Evolutionary conservation across 495 filamentous ascomycete genomes (phyloP).

Genomic region (Penicillium silybi): DNA sequence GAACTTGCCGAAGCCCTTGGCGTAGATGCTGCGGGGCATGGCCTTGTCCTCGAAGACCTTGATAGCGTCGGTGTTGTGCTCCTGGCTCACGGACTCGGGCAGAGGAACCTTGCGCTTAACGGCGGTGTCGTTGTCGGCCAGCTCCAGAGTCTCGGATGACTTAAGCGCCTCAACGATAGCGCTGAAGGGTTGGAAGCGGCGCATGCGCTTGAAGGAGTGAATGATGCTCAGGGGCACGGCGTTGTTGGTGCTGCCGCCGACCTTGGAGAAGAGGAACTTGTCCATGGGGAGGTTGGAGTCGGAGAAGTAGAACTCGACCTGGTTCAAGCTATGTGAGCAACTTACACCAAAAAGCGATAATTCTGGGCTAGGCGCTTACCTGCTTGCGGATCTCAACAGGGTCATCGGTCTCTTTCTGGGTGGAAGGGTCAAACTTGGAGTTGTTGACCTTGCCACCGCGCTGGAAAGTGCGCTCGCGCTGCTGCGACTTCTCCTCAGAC

Average conservation of each 20-base stretch:
- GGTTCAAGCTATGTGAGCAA: not conserved
- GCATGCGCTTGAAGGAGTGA: constrained; percentile 89
- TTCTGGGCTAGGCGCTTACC: constrained; percentile 33
- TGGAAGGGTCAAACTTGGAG: constrained; percentile 62
- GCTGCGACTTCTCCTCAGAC: constrained; percentile 29
- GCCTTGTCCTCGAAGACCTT: constrained; percentile 57
- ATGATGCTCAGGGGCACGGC: constrained; percentile 72
- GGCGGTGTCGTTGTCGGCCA: constrained; percentile 62
- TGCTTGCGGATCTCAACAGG: constrained; percentile 76
- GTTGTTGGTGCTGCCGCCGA: constrained; percentile 73
- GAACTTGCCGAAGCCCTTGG: constrained; percentile 92
- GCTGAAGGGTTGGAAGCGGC: constrained; percentile 76
- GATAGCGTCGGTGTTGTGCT: constrained; percentile 39
- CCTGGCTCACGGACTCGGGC: constrained; percentile 40
- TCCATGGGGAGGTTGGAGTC: constrained; percentile 87
- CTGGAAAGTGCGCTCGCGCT: constrained; percentile 19
- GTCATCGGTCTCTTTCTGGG: constrained; percentile 62
- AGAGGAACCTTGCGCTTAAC: constrained; percentile 73
- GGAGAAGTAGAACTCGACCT: constrained; percentile 98
- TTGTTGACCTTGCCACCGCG: constrained; percentile 34
- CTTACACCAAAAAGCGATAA: not conserved
- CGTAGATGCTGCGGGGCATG: constrained; percentile 63
- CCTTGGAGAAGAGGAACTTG: constrained; percentile 74
- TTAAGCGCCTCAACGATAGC: constrained; percentile 79
- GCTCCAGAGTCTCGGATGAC: constrained; percentile 63